Evolutionary conservation across 2,329 filamentous ascomycete species (phyloP), one percentile per base, ranked within the genome.

Genomic region (Phyllosticta paracitricarpa): DNA sequence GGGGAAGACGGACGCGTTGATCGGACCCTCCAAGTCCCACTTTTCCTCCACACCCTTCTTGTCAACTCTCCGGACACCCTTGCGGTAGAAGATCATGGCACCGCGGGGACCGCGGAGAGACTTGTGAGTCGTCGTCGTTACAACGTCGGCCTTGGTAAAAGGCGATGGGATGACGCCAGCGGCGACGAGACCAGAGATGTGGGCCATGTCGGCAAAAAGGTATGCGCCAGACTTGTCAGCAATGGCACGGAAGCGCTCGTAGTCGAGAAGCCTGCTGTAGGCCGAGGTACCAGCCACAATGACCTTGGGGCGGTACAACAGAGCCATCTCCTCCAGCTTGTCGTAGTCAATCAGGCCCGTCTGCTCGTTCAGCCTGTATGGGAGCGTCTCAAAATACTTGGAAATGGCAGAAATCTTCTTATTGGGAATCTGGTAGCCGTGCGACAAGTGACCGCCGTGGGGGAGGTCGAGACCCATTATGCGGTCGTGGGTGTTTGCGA

Each of bases 41-140:
- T 92, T 81, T 81, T 93, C 84, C 79, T 96, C 93, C 71, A 91
- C 91, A 64, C 89, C 87, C 84, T 97, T 97, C 77, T 89, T 81
- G 73, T 97, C 90, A 60, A 88, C 88, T 71, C 88, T 91, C 72
- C 93, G 89, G 64, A 97, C 87, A 65, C 94, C 94, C 82, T 96
- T 97, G 78, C 94, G 90, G 87, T 92, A 99, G 85, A 99, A 99
- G 80, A 99, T 99, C 94, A 99, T 99, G 74, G 94, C 94, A 72
- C 94, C 94, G 75, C 94, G 91, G 63, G 94, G 94, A 63, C 94
- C 94, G 78, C 94, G 91, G 68, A 99, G 89, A 61, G 92, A 97
- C 84, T 99, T 99, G 86, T 99, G 94, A 55, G 94, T 99, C 65
- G 94, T 99, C 65, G 94, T 99, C 65, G 94, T 99, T 69, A 99